phyloP scores from a whole-genome alignment of 83 land plant species.

The Thuja plicata region DNA sequence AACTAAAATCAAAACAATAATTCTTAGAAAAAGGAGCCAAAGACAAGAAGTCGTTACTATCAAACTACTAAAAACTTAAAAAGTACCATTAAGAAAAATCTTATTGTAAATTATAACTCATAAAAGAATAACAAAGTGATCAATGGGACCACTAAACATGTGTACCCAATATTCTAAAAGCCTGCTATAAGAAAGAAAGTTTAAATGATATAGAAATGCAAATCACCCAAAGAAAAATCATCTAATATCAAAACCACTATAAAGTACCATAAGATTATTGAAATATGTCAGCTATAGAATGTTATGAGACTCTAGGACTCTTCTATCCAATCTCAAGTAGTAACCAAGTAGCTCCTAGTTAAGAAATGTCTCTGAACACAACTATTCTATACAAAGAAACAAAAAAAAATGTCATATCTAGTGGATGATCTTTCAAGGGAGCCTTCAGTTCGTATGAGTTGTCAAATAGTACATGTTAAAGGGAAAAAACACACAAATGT shows the following conservation, averaged over 20 bases:
- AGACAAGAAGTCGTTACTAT: background rate
- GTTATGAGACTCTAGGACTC: background rate
- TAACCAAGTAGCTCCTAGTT: background rate
- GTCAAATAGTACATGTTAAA: background rate
- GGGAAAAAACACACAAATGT: background rate
- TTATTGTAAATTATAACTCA: background rate
- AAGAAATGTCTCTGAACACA: background rate
- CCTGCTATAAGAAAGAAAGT: background rate
- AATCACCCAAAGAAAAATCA: background rate
- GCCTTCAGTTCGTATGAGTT: background rate
- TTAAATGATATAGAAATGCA: background rate
- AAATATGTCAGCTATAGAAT: background rate
- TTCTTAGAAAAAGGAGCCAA: background rate
- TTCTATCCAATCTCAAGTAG: background rate
- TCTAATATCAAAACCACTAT: background rate
- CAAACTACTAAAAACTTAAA: background rate
- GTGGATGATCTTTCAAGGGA: background rate
- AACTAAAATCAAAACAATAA: background rate
- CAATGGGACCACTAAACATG: background rate
- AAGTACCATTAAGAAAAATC: background rate
- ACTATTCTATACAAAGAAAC: background rate
- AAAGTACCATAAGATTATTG: background rate
- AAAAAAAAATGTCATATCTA: background rate
- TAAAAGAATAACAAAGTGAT: background rate
- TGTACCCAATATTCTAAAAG: background rate